These are phyloP conservation scores for Pittosporum tobira DNA, from an alignment of 129 eudicot species.

Conservation along the genomic window DNA sequence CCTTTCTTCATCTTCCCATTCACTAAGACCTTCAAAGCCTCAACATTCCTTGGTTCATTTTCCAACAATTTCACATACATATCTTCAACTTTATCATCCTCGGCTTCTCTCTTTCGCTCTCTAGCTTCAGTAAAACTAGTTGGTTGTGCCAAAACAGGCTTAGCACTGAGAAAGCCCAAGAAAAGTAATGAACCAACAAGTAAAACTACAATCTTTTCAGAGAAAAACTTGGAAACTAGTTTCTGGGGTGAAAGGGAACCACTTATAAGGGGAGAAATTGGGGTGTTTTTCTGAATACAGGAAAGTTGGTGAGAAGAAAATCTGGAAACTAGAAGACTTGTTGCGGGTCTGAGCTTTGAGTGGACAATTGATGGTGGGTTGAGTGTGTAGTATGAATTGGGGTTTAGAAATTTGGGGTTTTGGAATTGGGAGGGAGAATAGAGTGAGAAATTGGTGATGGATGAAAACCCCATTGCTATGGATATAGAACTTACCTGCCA, in stretches of 20 bases:
- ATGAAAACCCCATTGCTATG: slow-evolving; percentile 19
- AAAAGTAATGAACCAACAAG: slow-evolving; percentile 72
- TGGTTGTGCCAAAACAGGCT: slow-evolving; percentile 45
- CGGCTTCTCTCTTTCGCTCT: slow-evolving; percentile 25
- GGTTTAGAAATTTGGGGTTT: slow-evolving; percentile 15
- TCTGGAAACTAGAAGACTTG: not conserved
- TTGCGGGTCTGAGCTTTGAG: slow-evolving; percentile 10
- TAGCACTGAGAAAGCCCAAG: slow-evolving; percentile 32
- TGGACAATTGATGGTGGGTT: slow-evolving; percentile 4
- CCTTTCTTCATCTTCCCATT: slow-evolving; percentile 72
- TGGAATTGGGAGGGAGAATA: slow-evolving; percentile 18
- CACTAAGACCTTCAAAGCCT: slow-evolving; percentile 53
- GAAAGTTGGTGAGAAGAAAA: slow-evolving; percentile 16
- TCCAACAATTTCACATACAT: slow-evolving; percentile 54
- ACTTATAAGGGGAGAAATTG: slow-evolving; percentile 20
- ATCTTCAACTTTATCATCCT: slow-evolving; percentile 28
- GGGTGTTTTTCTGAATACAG: slow-evolving; percentile 16
- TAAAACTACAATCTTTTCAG: slow-evolving; percentile 36
- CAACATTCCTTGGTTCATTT: slow-evolving; percentile 44
- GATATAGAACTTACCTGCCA: too few species aligned
- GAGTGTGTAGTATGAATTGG: not conserved
- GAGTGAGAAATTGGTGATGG: slow-evolving; percentile 25
- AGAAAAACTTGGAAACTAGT: slow-evolving; percentile 21
- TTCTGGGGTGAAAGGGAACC: slow-evolving; percentile 24
- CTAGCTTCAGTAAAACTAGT: slow-evolving; percentile 17